Evolutionary conservation across 2,329 filamentous ascomycete genomes (phyloP), one percentile per base, ranked within the genome.

Genomic region (Grosmannia penicillata): DNA sequence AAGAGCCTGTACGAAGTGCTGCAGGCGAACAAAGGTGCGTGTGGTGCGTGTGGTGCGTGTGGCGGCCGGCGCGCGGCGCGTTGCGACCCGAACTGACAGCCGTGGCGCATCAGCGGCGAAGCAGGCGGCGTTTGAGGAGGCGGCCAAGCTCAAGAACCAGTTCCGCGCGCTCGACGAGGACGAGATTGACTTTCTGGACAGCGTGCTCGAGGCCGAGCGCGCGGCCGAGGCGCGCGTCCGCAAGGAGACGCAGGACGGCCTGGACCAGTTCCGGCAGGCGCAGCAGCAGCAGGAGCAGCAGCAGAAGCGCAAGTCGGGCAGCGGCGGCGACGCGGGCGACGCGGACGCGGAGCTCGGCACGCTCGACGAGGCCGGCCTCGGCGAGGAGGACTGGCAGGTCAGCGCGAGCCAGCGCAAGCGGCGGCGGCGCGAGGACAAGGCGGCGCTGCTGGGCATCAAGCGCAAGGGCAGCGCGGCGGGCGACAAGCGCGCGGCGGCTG

Each of bases 101-200:
- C 6, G 23, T 23, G 6, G 2, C 8, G 15, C 9, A 13, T 5
- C 41, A 80, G 82, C 77, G 46, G 80, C 81, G 41, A 89, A 87
- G 57, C 80, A 89, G 59, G 82, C 82, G 17, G 81, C 78, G 8
- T 85, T 86, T 55, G 82, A 86, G 55, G 82, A 89, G 56, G 67
- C 77, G 45, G 70, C 68, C 45, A 70, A 70, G 46, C 62, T 89
- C 37, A 72, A 74, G 51, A 82, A 89, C 50, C 83, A 89, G 60
- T 87, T 86, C 54, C 72, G 78, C 28, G 66, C 78, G 4, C 66
- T 91, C 23, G 78, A 89, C 52, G 80, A 85, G 43, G 81, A 86
- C 53, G 83, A 89, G 60, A 66, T 81, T 36, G 81, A 80, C 17
- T 89, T 85, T 47, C 59, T 91, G 36, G 74, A 78, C 33, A 70